A percentile compares a stretch with the other conserved stretches of the same genome.
Evolutionary conservation across 345 rosid species (phyloP).

Genomic region (Sonneratia alba): DNA sequence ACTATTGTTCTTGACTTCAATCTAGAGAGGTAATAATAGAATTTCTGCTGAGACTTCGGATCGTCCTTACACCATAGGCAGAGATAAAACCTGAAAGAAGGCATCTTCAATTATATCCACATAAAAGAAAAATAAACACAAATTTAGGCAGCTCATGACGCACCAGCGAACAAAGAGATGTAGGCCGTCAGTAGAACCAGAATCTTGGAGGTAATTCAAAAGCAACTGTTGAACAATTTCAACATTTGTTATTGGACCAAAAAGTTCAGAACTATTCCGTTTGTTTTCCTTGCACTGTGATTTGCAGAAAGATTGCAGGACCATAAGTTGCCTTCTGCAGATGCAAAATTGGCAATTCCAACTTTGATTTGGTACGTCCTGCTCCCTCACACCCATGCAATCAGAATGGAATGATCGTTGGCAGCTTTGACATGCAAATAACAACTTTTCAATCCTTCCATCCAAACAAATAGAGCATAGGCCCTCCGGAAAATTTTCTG

Average conservation of each 20-base stretch:
- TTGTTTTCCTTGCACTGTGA: slow-evolving; percentile 40
- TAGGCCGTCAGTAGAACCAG: slow-evolving; percentile 62
- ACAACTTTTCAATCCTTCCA: slow-evolving; percentile 42
- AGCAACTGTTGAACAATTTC: slow-evolving; percentile 88
- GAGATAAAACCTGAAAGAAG: slow-evolving; percentile 73
- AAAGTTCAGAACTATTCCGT: slow-evolving; percentile 25
- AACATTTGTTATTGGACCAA: slow-evolving; percentile 39
- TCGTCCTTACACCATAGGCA: slow-evolving; percentile 95
- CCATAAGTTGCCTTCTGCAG: slow-evolving; percentile 78
- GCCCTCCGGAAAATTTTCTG: slow-evolving; percentile 36
- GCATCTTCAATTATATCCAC: slow-evolving; percentile 10
- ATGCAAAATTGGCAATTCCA: slow-evolving; percentile 81
- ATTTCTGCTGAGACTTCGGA: slow-evolving; percentile 60
- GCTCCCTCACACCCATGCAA: slow-evolving; percentile 82
- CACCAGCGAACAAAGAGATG: slow-evolving; percentile 87
- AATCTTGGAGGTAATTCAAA: slow-evolving; percentile 85
- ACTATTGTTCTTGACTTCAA: slow-evolving; percentile 72
- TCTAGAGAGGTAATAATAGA: slow-evolving; percentile 61
- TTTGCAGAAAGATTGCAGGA: slow-evolving; percentile 67
- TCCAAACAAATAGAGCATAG: slow-evolving; percentile 66
- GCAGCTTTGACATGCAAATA: slow-evolving; percentile 73
- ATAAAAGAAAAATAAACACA: slow-evolving; percentile 12
- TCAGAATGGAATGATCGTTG: slow-evolving; percentile 72
- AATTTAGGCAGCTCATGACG: slow-evolving; percentile 17
- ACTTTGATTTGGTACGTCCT: slow-evolving; percentile 50